Conservation (phyloP, 2,329 filamentous ascomycete genomes). For the Pyricularia pennisetigena region DNA sequence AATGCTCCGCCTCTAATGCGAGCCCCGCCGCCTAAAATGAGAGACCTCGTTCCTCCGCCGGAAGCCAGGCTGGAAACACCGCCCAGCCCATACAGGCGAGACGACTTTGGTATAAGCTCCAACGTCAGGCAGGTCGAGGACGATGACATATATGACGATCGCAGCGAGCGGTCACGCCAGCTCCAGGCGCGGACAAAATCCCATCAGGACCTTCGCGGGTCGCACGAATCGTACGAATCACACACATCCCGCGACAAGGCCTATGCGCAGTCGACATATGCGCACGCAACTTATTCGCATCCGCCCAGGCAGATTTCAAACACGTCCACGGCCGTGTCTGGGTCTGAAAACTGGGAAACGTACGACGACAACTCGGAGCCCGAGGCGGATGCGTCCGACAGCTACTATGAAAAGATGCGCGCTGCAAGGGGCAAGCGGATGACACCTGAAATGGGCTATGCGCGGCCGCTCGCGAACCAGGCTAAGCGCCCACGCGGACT, state of each 20-base stretch:
- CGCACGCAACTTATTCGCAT: constrained; percentile 24
- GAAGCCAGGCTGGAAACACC: constrained; percentile 36
- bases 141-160: constrained; percentile 81
- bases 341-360: constrained; percentile 96
- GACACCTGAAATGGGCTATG: constrained; percentile 35
- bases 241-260: constrained; percentile 5
- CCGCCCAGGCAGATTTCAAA: constrained; percentile 60
- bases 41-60: constrained; percentile 53
- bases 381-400: constrained; percentile 64
- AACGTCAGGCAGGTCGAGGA: constrained; percentile 50
- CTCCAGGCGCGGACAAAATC: not conserved
- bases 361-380: constrained; percentile 78
- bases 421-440: constrained; percentile 59
- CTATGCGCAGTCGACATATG: constrained; percentile 22
- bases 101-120: constrained; percentile 42
- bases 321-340: constrained; percentile 67
- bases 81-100: constrained; percentile 34
- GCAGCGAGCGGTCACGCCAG: constrained; percentile 7
- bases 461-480: constrained; percentile 25
- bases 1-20: constrained; percentile 45
- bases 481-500: constrained; percentile 45
- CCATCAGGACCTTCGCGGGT: constrained; percentile 10
- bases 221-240: constrained; percentile 3
- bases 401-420: constrained; percentile 71
- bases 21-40: constrained; percentile 85